A percentile compares a stretch with the other conserved stretches of the same genome.
Conservation (phyloP, 805 yeast species). For the Teunomyces kruisii region DNA sequence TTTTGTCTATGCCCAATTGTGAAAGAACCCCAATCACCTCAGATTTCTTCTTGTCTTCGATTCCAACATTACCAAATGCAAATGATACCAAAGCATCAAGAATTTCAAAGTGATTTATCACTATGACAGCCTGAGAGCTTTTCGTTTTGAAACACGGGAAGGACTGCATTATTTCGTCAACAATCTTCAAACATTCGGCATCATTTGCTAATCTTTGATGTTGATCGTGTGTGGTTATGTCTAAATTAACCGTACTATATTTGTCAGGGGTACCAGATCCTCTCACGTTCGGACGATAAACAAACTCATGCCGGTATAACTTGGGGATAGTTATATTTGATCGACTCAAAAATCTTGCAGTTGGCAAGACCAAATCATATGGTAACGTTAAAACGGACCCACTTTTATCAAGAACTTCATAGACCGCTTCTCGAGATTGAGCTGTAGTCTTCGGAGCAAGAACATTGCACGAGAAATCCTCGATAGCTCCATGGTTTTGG, state of each 20-base stretch:
- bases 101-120: conserved; percentile 80
- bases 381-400: conserved; percentile 90
- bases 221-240: conserved; percentile 58
- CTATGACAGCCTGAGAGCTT: conserved; percentile 53
- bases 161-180: conserved; percentile 66
- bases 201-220: conserved; percentile 59
- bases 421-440: conserved; percentile 60
- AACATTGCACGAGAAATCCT: conserved; percentile 59
- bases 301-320: conserved; percentile 74
- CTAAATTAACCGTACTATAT: conserved; percentile 85
- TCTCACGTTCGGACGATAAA: conserved; percentile 63
- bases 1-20: conserved; percentile 69
- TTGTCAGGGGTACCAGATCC: conserved; percentile 69
- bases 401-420: conserved; percentile 77
- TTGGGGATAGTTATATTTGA: conserved; percentile 53
- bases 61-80: conserved; percentile 78
- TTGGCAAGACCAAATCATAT: conserved; percentile 84
- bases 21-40: conserved; percentile 73
- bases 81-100: conserved; percentile 60
- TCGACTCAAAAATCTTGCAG: conserved; percentile 80
- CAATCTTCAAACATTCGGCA: conserved; percentile 83
- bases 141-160: conserved; percentile 64
- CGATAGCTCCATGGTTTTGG: conserved; percentile 82
- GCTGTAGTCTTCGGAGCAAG: conserved; percentile 82
- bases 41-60: conserved; percentile 58